Conservation (phyloP, 345 rosid genomes). For the Hypericum androsaemum region DNA sequence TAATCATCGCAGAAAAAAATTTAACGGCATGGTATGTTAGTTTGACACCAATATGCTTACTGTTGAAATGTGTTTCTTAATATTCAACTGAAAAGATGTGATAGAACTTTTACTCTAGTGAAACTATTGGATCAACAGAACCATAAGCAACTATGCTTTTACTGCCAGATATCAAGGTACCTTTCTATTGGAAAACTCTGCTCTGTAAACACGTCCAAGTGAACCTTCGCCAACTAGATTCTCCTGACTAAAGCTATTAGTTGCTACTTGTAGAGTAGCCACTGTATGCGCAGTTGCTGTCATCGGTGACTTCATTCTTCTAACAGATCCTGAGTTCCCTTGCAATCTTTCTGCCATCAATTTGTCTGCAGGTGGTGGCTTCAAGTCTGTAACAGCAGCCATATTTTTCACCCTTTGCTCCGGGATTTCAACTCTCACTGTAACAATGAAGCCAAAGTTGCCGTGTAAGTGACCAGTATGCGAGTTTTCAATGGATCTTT, state of each 20-base stretch:
- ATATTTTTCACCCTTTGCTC: constrained; percentile 56
- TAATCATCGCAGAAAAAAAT: too few relatives aligned
- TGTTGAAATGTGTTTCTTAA: too few relatives aligned
- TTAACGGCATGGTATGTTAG: too few relatives aligned
- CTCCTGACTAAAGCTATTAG: constrained; percentile 95
- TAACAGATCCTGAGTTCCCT: constrained; percentile 59
- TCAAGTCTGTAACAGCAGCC: constrained; percentile 62
- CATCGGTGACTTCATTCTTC: constrained; percentile 61
- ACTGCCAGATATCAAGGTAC: constrained; percentile 19
- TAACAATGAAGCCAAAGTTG: constrained; percentile 9
- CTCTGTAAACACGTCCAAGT: constrained; percentile 91
- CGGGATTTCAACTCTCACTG: constrained; percentile 42
- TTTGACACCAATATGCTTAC: too few relatives aligned
- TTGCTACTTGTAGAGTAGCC: constrained; percentile 78
- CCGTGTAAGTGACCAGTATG: constrained; percentile 4
- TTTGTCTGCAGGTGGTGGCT: constrained; percentile 65
- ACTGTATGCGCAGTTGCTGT: constrained; percentile 72
- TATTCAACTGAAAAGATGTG: too few relatives aligned
- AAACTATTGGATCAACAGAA: neutral
- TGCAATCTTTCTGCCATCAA: constrained; percentile 45
- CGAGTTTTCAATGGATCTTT: too few relatives aligned
- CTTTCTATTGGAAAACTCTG: constrained; percentile 82
- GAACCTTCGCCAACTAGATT: constrained; percentile 92
- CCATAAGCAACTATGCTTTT: neutral
- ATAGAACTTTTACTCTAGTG: too few relatives aligned